Conservation (phyloP, 345 rosid genomes). For the Ailanthus altissimus region DNA sequence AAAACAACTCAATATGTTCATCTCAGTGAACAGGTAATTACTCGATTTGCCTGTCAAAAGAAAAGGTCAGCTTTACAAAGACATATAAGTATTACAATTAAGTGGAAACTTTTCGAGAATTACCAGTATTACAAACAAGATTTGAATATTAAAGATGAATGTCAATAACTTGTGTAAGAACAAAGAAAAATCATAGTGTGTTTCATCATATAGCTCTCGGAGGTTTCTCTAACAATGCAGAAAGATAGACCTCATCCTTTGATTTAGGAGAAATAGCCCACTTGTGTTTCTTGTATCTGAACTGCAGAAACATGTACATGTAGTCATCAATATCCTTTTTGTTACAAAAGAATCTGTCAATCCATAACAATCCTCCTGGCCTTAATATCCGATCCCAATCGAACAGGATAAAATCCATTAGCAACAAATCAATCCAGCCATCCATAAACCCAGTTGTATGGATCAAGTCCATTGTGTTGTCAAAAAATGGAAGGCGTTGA, state of each 20-base stretch:
- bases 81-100: neutral
- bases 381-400: slow-evolving; percentile 90
- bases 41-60: no score
- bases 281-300: slow-evolving; percentile 83
- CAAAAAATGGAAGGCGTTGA: slow-evolving; percentile 88
- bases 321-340: slow-evolving; percentile 78
- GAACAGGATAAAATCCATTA: slow-evolving; percentile 76
- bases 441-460: slow-evolving; percentile 74
- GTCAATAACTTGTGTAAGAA: neutral
- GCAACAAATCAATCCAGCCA: slow-evolving; percentile 75
- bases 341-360: slow-evolving; percentile 76
- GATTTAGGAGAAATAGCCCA: slow-evolving; percentile 77
- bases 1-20: neutral
- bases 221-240: slow-evolving; percentile 88
- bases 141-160: neutral
- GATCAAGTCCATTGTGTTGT: slow-evolving; percentile 85
- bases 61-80: neutral
- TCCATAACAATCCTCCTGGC: slow-evolving; percentile 88
- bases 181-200: neutral
- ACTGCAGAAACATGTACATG: slow-evolving; percentile 87
- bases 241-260: slow-evolving; percentile 65
- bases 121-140: neutral
- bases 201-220: slow-evolving; percentile 61
- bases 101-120: neutral
- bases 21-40: neutral